Base-by-base conservation (phyloP, 768 basidiomycete species). In the Xanthoconium purpureum region DNA sequence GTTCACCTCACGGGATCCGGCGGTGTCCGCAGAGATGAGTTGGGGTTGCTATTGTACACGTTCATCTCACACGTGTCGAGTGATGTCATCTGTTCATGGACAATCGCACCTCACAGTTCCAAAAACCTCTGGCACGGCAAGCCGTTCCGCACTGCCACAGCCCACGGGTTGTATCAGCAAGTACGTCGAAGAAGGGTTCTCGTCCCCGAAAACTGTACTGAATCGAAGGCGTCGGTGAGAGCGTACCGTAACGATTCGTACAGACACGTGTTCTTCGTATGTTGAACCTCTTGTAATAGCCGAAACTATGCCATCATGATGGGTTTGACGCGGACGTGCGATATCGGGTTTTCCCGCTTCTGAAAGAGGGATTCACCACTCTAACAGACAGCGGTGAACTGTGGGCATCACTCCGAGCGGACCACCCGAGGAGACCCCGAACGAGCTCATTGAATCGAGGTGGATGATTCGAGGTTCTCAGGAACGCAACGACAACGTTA, bases 1-100 rank as follows among this genome's bases (percentile, higher is more conserved):
- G 24, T 24, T 24, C 24, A 24, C 24, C 4, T 24, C 24, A 24
- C 24, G 24, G 24, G 24, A 24, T 24, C 24, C 24, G 24, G 24
- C 24, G 24, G 4, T 24, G 24, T 24, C 24, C 24, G 24, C 24
- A 24, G 24, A 24, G 24, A 24, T 24, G 24, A 24, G 24, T 24
- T 24, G 24, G 24, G 24, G 24, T 24, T 24, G 24, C 24, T 24
- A 4, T 24, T 24, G 24, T 4, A 24, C 24, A 24, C 24, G 24
- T 24, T 24, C 30, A 10, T 17, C 30, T 46, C 45, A 47, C 28
- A 14, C 20, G 24, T 10, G 29, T 20, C 29, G n/a, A 28, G 45
- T 60, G 52, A 57, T 60, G 49, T 38, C 59, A 62, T 50, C 28
- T 18, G 5, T 38, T 38, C 17, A 38, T 38, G 14, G 7, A 29